Evolutionary conservation across 176 grass and related monocot genomes (phyloP).

Genomic region (Dendrocalamus sinicus): DNA sequence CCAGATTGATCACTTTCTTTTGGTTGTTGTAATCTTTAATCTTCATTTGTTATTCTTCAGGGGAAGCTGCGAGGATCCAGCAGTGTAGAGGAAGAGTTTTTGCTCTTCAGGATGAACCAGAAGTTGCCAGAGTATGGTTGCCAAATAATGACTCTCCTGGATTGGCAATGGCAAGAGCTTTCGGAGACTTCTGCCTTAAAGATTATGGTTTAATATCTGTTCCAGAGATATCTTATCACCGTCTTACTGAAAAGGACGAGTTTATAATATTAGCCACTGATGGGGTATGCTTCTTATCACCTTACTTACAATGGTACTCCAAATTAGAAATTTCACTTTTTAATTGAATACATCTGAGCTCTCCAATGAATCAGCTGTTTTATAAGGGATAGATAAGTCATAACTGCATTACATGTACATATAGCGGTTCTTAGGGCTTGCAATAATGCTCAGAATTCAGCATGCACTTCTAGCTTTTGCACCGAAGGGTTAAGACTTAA

Average conservation of each 20-base stretch:
- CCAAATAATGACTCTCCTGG: constrained; percentile 96
- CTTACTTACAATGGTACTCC: constrained; percentile 25
- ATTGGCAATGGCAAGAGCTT: constrained; percentile 98
- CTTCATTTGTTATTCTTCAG: constrained; percentile 58
- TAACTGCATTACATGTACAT: constrained; percentile 1
- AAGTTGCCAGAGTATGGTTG: constrained; percentile 96
- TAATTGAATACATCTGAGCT: background rate
- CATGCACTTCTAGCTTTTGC: background rate
- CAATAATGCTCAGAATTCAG: background rate
- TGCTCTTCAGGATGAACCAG: constrained; percentile 96
- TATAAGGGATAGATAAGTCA: background rate
- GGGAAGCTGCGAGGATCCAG: constrained; percentile 88
- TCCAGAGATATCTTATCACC: constrained; percentile 88
- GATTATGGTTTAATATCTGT: constrained; percentile 99
- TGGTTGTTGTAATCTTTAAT: constrained; percentile 33
- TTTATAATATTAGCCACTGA: constrained; percentile 95
- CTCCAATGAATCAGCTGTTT: background rate
- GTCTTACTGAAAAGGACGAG: constrained; percentile 79
- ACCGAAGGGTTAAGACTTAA: background rate
- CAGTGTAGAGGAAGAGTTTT: constrained; percentile 97
- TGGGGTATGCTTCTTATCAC: constrained; percentile 68
- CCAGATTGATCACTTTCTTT: constrained; percentile 13
- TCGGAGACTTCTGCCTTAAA: constrained; percentile 98
- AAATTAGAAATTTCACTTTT: constrained; percentile 1
- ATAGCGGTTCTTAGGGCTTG: background rate